phyloP scores from a whole-genome alignment of 1,284 basidiomycete species.

The Xerocomus cyaneibrunnescens region DNA sequence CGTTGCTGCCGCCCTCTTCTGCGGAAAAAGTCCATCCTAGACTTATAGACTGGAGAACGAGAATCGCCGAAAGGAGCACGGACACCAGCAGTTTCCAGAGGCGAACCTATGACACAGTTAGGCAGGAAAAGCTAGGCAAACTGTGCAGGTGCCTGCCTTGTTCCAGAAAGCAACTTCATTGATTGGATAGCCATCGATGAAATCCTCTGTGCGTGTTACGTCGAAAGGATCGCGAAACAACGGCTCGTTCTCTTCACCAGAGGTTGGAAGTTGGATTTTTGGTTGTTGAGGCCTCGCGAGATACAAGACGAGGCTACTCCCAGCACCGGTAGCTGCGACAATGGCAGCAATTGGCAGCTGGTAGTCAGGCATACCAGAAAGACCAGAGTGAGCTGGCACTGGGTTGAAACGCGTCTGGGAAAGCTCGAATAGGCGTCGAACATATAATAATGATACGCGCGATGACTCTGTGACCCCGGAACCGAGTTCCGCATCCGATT shows the following conservation, averaged over 20 bases:
- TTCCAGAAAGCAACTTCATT: conserved; percentile 73
- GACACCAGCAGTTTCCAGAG: conserved; percentile 55
- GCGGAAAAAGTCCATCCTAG: conserved; percentile 52
- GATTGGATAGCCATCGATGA: conserved; percentile 74
- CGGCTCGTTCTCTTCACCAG: conserved; percentile 37
- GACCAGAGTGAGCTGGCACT: not conserved
- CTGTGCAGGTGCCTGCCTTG: conserved; percentile 44
- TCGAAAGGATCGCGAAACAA: conserved; percentile 70
- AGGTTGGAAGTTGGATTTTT: conserved; percentile 55
- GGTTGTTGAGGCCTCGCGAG: conserved; percentile 45
- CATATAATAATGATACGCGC: not conserved
- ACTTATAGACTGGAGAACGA: conserved; percentile 51
- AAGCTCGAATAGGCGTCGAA: not conserved
- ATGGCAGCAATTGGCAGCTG: conserved; percentile 55
- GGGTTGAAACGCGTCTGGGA: not conserved
- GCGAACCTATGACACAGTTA: conserved; percentile 44
- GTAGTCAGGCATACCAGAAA: conserved; percentile 53
- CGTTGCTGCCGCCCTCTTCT: conserved; percentile 36
- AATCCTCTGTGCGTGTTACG: conserved; percentile 67
- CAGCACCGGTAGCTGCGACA: conserved; percentile 44
- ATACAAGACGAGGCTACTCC: conserved; percentile 47
- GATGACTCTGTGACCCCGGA: conserved; percentile 17
- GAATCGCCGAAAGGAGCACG: conserved; percentile 43
- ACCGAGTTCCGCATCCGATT: conserved; percentile 11
- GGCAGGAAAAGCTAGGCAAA: not conserved